Evolutionary conservation across 2,329 filamentous ascomycete genomes (phyloP), one percentile per base, ranked within the genome.

Genomic region (Cytospora piceae): DNA sequence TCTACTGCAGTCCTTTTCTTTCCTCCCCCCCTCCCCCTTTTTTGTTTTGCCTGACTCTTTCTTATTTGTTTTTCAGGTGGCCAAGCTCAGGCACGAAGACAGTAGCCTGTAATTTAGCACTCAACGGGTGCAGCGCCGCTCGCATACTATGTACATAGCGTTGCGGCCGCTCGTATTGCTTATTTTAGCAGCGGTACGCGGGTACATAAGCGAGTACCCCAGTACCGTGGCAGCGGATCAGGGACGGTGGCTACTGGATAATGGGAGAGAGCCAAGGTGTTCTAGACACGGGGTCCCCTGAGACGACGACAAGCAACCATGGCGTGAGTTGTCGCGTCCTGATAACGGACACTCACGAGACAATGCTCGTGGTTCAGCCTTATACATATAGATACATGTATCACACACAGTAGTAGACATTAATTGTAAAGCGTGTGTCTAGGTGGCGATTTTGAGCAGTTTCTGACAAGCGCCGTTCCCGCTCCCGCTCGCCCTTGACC

Each of bases 161-260:
- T 14, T 49, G n/a, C 17, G 46, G n/a, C 46, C 46, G 46, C 11
- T 49, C 46, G 46, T 49, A 49, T 49, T 49, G n/a, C 46, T 46
- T 49, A 49, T 22, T 49, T 49, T 49, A 22, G 46, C n/a, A 49
- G 46, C 20, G 22, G 20, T 24, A 49, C 7, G 17, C 39, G 20
- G 20, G 39, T 22, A 49, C n/a, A 24, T 12, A 6, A 15, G 34
- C 34, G 3, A 4, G 46, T 20, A 42, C 15, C n/a, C 46, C 46
- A 49, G 22, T 49, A 49, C 46, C 46, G 46, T 49, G 17, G 42
- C 42, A 46, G 42, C 42, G 42, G 42, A 46, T 46, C 42, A n/a
- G 42, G 42, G 20, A 2, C n/a, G 6, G 20, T 22, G 1, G 42
- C 42, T 46, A 17, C 42, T 17, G 42, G 39, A n/a, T n/a, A 46